phyloP scores from a whole-genome alignment of 176 grass and related monocot species.

The Bonia amplexicaulis region DNA sequence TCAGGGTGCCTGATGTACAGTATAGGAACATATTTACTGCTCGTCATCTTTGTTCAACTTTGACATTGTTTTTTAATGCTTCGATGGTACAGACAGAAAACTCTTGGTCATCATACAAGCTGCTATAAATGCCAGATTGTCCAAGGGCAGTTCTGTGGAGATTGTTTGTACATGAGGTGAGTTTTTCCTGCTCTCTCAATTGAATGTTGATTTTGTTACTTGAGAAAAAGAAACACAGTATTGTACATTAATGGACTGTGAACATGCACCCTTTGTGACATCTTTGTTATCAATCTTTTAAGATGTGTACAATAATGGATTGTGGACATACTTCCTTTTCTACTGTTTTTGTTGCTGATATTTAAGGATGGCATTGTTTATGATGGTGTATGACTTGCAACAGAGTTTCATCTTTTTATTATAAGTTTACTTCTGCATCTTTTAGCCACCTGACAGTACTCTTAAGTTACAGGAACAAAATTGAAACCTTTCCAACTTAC shows the following conservation, averaged over 20 bases:
- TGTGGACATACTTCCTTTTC: not conserved
- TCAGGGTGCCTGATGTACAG: not conserved
- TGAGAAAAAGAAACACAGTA: not conserved
- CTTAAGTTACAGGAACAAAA: not conserved
- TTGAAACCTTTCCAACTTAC: not conserved
- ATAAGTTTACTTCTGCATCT: not conserved
- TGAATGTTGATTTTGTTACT: not conserved
- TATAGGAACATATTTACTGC: not conserved
- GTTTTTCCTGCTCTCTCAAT: not conserved
- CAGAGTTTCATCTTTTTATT: not conserved
- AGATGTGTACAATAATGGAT: not conserved
- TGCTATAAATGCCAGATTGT: constrained; percentile 69
- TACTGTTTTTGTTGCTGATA: not conserved
- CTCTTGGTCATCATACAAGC: constrained; percentile 69
- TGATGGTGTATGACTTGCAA: not conserved
- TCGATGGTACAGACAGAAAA: constrained; percentile 66
- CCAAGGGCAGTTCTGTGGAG: constrained; percentile 95
- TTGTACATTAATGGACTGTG: not conserved
- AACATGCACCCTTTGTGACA: not conserved
- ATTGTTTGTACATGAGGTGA: constrained; percentile 94
- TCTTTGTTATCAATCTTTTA: not conserved
- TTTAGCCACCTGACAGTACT: not conserved
- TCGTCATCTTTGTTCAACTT: not conserved
- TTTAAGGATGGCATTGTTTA: not conserved
- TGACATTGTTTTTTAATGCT: constrained; percentile 16